These are phyloP conservation scores for Guillardia theta DNA, from an alignment of 78 protist species.

Conservation along the genomic window DNA sequence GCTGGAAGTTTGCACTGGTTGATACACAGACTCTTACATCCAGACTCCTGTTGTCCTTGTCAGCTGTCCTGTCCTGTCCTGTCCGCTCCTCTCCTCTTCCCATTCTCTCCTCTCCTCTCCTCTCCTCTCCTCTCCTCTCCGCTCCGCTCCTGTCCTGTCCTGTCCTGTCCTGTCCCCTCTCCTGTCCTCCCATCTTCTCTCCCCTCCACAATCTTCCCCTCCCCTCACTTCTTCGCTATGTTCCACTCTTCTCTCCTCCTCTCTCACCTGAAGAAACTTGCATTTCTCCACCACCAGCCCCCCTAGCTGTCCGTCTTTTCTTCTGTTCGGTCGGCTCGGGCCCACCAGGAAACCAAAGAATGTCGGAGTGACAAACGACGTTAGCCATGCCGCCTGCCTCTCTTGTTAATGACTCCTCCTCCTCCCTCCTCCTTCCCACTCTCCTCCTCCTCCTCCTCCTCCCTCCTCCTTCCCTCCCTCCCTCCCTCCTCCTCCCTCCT, in stretches of 20 bases:
- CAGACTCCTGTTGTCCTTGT: not conserved
- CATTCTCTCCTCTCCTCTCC: not conserved
- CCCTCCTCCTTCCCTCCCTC: too few relatives aligned
- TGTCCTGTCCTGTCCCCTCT: not conserved
- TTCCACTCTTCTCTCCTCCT: not conserved
- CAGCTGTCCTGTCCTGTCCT: not conserved
- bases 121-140: not conserved
- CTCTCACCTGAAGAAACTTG: not conserved
- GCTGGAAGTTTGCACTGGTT: not conserved
- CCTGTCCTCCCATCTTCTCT: not conserved
- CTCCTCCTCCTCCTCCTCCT: too few relatives aligned
- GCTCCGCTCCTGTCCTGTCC: not conserved
- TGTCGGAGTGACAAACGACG: not conserved
- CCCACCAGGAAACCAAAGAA: not conserved
- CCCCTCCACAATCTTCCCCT: not conserved
- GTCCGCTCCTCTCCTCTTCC: not conserved
- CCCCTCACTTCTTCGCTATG: not conserved
- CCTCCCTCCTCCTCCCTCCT: too few relatives aligned
- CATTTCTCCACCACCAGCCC: not conserved
- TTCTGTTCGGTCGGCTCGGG: not conserved
- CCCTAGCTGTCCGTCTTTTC: not conserved
- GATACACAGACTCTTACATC: not conserved
- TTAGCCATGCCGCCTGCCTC: too few relatives aligned
- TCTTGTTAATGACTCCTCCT: too few relatives aligned
- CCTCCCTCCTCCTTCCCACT: too few relatives aligned